Base-by-base conservation (phyloP, 257 asterid species). In the Rauvolfia tetraphylla region DNA sequence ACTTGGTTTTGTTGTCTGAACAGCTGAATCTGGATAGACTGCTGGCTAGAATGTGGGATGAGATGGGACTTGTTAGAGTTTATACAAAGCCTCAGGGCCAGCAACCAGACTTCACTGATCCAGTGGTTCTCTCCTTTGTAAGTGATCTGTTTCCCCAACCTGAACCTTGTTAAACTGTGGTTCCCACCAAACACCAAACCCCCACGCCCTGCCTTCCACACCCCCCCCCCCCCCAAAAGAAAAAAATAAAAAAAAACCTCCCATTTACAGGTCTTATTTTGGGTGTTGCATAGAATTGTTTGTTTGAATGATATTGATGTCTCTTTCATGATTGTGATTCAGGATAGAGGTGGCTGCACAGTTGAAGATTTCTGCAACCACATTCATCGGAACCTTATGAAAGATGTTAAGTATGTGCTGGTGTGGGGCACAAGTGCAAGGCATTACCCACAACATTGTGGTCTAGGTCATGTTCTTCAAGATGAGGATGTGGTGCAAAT, bases 1-100 rank as follows among this genome's bases (percentile, higher is more conserved):
- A 14, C 33, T 71, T 78, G 12, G 61, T 80, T 77, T 23, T 80
- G 79, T 74, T 78, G 53, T 44, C 75, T 81, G 46, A 80, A 87
- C 92, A 92, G 98, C 91, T 92, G 79, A 92, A 90, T 83, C 90
- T 80, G 53, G 80, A 75, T 62, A 75, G 80, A 75, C 74, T 75
- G 38, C 77, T 80, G 9, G 80, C 77, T 70, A 71, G 77, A 41
- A 72, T 73, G 79, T 79, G 81, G 81, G 77, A 81, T 34, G 83
- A 70, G 80, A 80, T 76, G 83, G 83, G 83, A 25, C 83, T 80
- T 39, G 85, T 82, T 67, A 88, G 98, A 85, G 87, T 93, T 71
- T 95, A 95, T 57, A 93, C 99, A 25, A 95, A 95, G 77, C 99
- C 99, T 73, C 99, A 95, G 81, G 99, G 99, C 82, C 99, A 95